Evolutionary conservation across 2,329 filamentous ascomycete genomes (phyloP), one percentile per base, ranked within the genome.

Genomic region (Fusarium veterinarium): DNA sequence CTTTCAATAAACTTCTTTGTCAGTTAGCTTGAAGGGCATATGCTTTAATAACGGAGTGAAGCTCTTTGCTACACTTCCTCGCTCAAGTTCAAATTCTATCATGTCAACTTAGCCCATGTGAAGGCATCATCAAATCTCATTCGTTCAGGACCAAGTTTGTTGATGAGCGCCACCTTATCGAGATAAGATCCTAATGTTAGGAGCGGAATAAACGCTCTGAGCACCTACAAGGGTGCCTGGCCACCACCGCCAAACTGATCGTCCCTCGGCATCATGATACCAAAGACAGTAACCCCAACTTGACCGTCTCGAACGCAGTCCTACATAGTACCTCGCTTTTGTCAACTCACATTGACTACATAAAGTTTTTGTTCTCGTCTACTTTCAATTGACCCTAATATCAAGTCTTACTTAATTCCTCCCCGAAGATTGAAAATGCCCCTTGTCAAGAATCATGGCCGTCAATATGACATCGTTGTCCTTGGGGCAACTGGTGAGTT

Each of bases 391-490:
- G 37, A 38, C 16, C 23, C 12, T 45, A 14, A 17, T 40, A 19
- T 28, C 10, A 33, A 28, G 10, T 19, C n/a, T 49, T 25, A 13
- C 46, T 38, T n/a, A 16, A 52, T 38, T 28, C 23, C 13, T 20
- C 25, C 9, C 44, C 20, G 20, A 40, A 41, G 70, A 45, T 41
- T 59, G 55, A 70, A 44, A 49, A 88, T 89, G 86, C 60, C 85
- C 41, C 30, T 67, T 16, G 79, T 83, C 70, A 86, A 85, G 69
- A 80, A 86, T 20, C 88, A 90, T 70, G 79, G 77, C 51, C 86
- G 88, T 44, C 84, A 86, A 71, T 90, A 90, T 77, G 88, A 90
- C 78, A 35, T 91, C 20, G 84, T 90, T 42, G 81, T 91, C 35
- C 86, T 89, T 67, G 89, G 89, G 51, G 89, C 88, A 23, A 88